phyloP scores from a whole-genome alignment of 139 green algal genomes.

The Pleodorina starrii region DNA sequence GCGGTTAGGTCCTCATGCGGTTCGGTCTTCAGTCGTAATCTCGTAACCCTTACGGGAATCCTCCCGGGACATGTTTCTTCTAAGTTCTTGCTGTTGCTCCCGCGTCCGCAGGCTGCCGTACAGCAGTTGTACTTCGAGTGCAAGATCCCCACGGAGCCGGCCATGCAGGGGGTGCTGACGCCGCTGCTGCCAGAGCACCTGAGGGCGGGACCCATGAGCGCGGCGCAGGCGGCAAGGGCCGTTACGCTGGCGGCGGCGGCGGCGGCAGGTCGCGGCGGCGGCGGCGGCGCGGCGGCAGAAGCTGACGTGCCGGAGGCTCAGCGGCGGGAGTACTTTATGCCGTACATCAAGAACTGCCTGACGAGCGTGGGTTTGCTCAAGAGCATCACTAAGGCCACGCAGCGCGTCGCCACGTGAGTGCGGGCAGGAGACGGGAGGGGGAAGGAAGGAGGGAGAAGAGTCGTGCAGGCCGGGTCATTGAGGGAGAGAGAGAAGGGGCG shows the following conservation, averaged over 20 bases:
- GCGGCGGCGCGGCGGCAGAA: too few relatives aligned
- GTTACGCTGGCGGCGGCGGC: too few relatives aligned
- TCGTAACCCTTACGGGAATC: too few relatives aligned
- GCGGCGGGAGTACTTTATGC: neutral
- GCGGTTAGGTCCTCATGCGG: too few relatives aligned
- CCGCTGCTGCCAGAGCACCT: neutral
- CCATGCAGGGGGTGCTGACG: neutral
- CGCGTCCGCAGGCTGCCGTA: neutral
- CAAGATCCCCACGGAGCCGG: neutral
- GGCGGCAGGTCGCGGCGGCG: neutral
- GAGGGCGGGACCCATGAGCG: neutral
- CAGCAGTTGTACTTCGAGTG: constrained; percentile 5
- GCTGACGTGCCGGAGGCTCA: neutral
- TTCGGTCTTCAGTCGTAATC: too few relatives aligned
- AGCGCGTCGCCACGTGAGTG: neutral
- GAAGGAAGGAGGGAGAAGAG: too few relatives aligned
- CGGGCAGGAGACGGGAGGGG: too few relatives aligned
- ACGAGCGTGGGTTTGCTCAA: neutral
- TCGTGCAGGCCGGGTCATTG: too few relatives aligned
- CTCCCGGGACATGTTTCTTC: too few relatives aligned
- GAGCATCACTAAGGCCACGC: neutral
- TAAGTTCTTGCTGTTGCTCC: too few relatives aligned
- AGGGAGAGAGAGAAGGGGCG: neutral
- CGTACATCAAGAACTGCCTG: neutral
- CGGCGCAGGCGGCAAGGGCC: too few relatives aligned